These are phyloP conservation scores for Chlamydomonas urium DNA, from an alignment of 139 green algal species.

Conservation along the genomic window DNA sequence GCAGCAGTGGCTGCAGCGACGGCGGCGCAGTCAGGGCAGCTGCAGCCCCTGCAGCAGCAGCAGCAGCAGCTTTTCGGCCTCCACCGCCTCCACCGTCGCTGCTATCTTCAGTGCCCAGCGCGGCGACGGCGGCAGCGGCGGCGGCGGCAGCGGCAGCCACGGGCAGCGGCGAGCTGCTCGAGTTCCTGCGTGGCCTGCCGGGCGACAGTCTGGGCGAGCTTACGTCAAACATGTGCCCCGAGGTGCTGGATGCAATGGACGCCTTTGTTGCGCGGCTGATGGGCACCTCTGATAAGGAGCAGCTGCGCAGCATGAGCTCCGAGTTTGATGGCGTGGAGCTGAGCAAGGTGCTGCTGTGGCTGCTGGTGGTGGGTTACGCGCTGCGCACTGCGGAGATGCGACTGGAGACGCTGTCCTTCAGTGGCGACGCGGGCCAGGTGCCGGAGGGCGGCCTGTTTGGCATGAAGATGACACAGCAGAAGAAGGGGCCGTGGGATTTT, in stretches of 20 bases:
- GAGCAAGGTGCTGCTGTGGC: conserved; percentile 27
- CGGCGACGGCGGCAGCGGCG: conserved; percentile 4
- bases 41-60: neutral
- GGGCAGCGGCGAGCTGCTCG: conserved; percentile 49
- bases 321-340: conserved; percentile 65
- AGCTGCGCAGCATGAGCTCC: conserved; percentile 23
- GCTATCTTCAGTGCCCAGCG: neutral
- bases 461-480: neutral
- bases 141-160: neutral
- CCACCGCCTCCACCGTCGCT: neutral
- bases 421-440: neutral
- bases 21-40: neutral
- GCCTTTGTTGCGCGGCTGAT: conserved; percentile 73
- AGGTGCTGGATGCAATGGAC: conserved; percentile 78
- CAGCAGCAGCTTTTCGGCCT: neutral
- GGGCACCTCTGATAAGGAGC: conserved; percentile 32
- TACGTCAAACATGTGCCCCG: conserved; percentile 23
- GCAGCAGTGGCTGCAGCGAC: conserved; percentile 1
- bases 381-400: neutral
- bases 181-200: conserved; percentile 72
- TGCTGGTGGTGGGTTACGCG: conserved; percentile 8
- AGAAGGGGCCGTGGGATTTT: no score
- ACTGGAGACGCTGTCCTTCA: neutral
- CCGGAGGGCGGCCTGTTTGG: neutral
- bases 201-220: conserved; percentile 42